Base-by-base conservation (phyloP, 2,329 filamentous ascomycete species). In the Neoscytalidium dimidiatum region DNA sequence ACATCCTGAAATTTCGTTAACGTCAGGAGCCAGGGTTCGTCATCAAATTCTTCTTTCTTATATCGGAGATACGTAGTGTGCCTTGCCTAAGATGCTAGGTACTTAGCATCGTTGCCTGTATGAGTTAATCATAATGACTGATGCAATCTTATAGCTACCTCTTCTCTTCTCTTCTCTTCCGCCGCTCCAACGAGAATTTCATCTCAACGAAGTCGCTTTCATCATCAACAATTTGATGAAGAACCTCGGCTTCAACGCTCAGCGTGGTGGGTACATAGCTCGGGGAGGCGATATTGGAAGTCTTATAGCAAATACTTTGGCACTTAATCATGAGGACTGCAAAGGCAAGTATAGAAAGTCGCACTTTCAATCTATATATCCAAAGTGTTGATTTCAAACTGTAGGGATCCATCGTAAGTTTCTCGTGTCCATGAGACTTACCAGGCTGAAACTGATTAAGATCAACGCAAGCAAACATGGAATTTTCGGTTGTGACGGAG, bases 211-310 rank as follows among this genome's bases (percentile, higher is more conserved):
- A 51, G 77, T 73, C 38, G 77, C 82, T 0, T 71, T 75, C 1
- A 72, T 84, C n/a, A 74, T 87, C 57, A 77, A 87, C 71, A 74
- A 80, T 28, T 68, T 88, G n/a, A 86, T 88, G 84, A 64, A 81
- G 4, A 78, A 79, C 0, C 78, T 88, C 0, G 86, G 86, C 0
- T 86, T 88, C 64, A 75, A 73, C 0, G 64, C 71, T 1, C 83
- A 82, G 1, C 44, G 23, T 3, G 44, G 44, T 7, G 44, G 44
- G 5, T 88, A 88, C 66, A 71, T 87, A 17, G 79, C 79, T 0
- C 85, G 88, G 69, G 86, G 86, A 5, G 86, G 86, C 9, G 86
- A 89, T 69, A 74, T 88, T 1, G 84, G 85, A 0, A 81, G 79
- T 62, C 75, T 79, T 35, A 66, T 84, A 4, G 75, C 79, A 0